Evolutionary conservation across 2,329 filamentous ascomycete genomes (phyloP).

Genomic region (Penicillium sp.): DNA sequence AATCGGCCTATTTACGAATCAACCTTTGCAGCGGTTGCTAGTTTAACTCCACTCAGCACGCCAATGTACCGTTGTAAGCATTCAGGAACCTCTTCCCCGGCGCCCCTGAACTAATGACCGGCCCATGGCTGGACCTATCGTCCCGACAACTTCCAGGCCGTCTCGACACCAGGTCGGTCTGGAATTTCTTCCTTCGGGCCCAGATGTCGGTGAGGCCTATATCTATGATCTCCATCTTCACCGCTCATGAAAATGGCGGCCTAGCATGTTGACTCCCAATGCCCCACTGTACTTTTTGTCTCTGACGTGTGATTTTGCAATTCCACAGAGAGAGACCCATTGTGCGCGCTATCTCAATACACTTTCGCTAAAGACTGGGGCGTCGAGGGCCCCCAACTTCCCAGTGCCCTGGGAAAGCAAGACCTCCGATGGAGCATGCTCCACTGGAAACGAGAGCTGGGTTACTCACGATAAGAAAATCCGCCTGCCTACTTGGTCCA

Average conservation of each 20-base stretch:
- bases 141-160: conserved; percentile 18
- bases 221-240: conserved; percentile 12
- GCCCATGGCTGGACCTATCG: conserved; percentile 17
- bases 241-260: conserved; percentile 16
- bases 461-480: neutral
- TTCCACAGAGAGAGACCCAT: conserved; percentile 4
- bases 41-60: conserved; percentile 12
- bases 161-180: conserved; percentile 19
- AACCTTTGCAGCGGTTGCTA: conserved; percentile 7
- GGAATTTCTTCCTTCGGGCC: conserved; percentile 9
- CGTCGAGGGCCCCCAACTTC: conserved; percentile 9
- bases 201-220: conserved; percentile 21
- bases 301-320: conserved; percentile 1
- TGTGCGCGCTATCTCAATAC: conserved; percentile 21
- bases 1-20: conserved; percentile 17
- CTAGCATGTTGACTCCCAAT: neutral
- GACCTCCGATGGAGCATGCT: conserved; percentile 12
- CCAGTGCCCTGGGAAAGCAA: conserved; percentile 9
- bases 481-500: neutral
- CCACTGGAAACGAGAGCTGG: conserved; percentile 5
- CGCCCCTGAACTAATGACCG: conserved; percentile 28
- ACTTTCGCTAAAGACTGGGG: conserved; percentile 23
- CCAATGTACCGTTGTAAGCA: conserved; percentile 26
- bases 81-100: conserved; percentile 32
- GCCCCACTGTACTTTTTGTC: conserved; percentile 1